Base-by-base conservation (phyloP, 495 filamentous ascomycete genomes). In the Xylaria nigripes region DNA sequence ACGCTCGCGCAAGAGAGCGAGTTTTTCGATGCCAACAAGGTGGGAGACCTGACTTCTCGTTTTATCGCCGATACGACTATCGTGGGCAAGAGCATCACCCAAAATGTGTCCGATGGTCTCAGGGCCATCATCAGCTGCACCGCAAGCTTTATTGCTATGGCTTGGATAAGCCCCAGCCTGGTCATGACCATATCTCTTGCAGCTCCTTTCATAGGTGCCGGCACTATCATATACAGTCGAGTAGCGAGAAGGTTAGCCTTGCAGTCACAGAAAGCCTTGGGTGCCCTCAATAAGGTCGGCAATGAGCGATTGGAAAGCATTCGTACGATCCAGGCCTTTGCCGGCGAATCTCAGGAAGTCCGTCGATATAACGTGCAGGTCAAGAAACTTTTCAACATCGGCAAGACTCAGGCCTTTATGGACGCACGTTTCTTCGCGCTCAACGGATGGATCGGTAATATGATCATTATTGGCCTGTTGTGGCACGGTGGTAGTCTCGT, bases 11-110 rank as follows among this genome's bases (percentile, higher is more conserved):
- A 98, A 64, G 90, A 98, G 68, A 94, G 94, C 53, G 93, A 98
- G 65, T 98, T 98, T 75, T 98, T 97, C 66, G 93, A 98, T 66
- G 93, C 93, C 34, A 98, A 98, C 71, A 80, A 94, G 18, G 90
- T 96, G 34, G 93, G 93, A 58, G 93, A 98, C 65, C 72, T 98
- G 60, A 96, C 97, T 61, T 96, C 92, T 45, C 83, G 93, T 13
- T 83, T 98, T 19, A 89, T 90, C 61, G 95, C 90, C 8, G 93
- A 98, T 65, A 96, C 93, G 1, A 86, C 97, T 59, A 91, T 98
- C 58, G 92, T 97, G 29, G 93, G 91, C 59, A 98, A 98, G 72
- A 94, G 89, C 68, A 94, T 98, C 61, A 97, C 94, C 9, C 93
- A 97, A 60, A 98, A 98, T 64, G 72, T 98, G 41, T 96, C 91